phyloP scores from a whole-genome alignment of 352 stramenopile genomes.

The Globisporangium okanoganense region DNA sequence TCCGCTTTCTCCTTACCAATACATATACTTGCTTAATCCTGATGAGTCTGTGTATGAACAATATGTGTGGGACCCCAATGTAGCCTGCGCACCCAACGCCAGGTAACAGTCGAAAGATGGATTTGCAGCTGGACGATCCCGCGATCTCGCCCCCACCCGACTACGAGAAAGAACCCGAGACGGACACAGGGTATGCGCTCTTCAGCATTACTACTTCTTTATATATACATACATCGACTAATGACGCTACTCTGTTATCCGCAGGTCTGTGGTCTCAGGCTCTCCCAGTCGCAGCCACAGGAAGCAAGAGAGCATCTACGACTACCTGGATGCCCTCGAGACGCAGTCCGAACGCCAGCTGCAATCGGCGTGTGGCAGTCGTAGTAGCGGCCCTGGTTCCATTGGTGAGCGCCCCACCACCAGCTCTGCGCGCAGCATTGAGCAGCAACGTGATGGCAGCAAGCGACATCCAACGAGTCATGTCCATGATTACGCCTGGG shows the following conservation, averaged over 20 bases:
- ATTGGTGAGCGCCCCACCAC: constrained; percentile 10
- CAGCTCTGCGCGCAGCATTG: constrained; percentile 8
- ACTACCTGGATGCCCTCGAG: constrained; percentile 76
- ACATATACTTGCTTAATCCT: neutral
- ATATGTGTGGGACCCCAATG: neutral
- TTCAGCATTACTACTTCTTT: neutral
- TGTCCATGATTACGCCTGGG: constrained; percentile 34
- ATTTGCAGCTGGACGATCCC: constrained; percentile 49
- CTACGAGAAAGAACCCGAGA: constrained; percentile 32
- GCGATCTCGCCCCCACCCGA: constrained; percentile 25
- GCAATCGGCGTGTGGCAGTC: constrained; percentile 17
- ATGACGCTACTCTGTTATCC: neutral
- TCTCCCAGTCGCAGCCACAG: constrained; percentile 20
- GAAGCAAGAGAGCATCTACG: constrained; percentile 48
- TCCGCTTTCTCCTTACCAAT: constrained; percentile 3
- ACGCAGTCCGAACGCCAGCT: constrained; percentile 53
- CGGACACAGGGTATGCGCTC: constrained; percentile 18
- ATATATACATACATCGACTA: neutral
- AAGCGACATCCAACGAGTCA: constrained; percentile 5
- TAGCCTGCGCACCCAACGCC: constrained; percentile 13
- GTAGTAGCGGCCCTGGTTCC: constrained; percentile 7
- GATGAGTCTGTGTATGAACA: neutral
- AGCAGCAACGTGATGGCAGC: constrained; percentile 9
- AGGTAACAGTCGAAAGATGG: constrained; percentile 18
- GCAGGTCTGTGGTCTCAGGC: constrained; percentile 12